Evolutionary conservation across 306 rosid species (phyloP), one percentile per base, ranked within the genome.

Genomic region (Hippophae rhamnoides): DNA sequence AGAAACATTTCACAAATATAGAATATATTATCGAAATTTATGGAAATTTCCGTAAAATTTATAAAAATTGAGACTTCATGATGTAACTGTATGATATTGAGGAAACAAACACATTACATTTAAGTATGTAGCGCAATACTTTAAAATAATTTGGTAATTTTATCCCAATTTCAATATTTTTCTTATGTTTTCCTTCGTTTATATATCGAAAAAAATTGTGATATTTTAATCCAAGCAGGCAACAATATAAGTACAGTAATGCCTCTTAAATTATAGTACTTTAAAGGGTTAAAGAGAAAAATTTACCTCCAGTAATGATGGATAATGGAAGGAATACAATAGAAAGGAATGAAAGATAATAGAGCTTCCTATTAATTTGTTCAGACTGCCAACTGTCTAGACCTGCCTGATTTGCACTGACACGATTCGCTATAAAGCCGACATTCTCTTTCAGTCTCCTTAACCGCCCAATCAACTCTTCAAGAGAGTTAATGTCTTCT

Each of bases 381-480:
- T 88, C 99, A 0, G 95, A 74, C 58, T 92, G 96, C 99, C 95
- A 92, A 68, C 90, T 92, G 70, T 88, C 99, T 54, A 92, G 88
- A 72, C 96, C 81, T 7, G 99, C 86, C 66, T 92, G 99, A 48
- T 88, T 84, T 51, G 96, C 95, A 0, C 86, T 88, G 62, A 88
- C 87, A 13, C 96, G 96, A 55, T 82, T 92, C 26, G 89, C 95
- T 52, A 92, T 81, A 58, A 92, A 92, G 23, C 99, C 99, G n/a
- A 88, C 90, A 52, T 92, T 92, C 58, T 92, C 96, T 72, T 84
- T 92, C 52, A 92, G 76, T 74, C 96, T 84, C 72, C 83, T 85
- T 71, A 87, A 64, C 58, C 89, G 83, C 52, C 95, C 95, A 6
- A 84, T 85, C 58, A 92, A 69, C 78, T 92, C 99, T 65, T 92